Base-by-base conservation (phyloP, 2,329 filamentous ascomycete genomes). In the Didymellaceae sp. region DNA sequence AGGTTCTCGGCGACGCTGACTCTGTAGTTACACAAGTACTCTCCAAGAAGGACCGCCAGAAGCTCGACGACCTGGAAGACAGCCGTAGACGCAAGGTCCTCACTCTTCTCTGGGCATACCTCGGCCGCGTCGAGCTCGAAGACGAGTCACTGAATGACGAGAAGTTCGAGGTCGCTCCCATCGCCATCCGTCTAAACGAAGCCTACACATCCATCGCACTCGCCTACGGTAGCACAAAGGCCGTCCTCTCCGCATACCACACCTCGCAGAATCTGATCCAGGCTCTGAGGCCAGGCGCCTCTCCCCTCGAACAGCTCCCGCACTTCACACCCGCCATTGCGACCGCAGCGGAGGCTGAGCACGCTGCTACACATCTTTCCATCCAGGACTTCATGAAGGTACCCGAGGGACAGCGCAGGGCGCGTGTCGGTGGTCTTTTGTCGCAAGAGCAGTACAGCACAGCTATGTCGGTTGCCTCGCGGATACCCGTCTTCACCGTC, bases 41-140 rank as follows among this genome's bases (percentile, higher is more conserved):
- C 58, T 82, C 86, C 0, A 74, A 78, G 13, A 91, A 91, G 73
- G 91, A 96, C 66, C 86, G 86, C 69, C 81, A 86, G 65, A 86
- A 84, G 68, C 80, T 99, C 6, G 85, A 90, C 67, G 85, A 91
- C 59, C 75, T 96, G 52, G 94, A 97, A 40, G 88, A 88, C 59
- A 86, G 87, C 30, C 82, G 85, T 18, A 87, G 90, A 60, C 84
- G 94, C 67, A 97, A 97, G 80, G 87, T 91, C 6, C 80, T 97
- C 34, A 90, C 88, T 41, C 81, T 99, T 48, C 80, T 99, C 13
- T 99, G 95, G 94, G 92, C 94, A 32, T 97, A 99, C 72, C 83
- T 97, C 38, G 90, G 90, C 54, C 89, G 94, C 37, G 80, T 96
- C 46, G 90, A 96, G 65, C 83, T 99, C 18, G 87, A 89, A 33